phyloP scores from a whole-genome alignment of 108 stramenopile genomes.

The Fragilaria radians region DNA sequence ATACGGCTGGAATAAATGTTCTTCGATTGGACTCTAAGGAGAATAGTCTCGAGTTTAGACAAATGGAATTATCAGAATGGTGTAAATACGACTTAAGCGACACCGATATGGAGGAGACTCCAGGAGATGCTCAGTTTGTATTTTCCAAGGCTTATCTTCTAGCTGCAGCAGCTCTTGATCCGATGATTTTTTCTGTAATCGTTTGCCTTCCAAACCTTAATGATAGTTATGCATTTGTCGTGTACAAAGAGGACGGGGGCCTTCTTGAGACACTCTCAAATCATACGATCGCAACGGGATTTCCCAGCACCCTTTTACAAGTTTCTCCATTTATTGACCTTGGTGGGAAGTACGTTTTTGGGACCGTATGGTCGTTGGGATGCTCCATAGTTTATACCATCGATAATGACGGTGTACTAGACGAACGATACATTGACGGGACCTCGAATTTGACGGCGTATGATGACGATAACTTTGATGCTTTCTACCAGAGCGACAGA shows the following conservation, averaged over 20 bases:
- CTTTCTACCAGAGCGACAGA: constrained; percentile 39
- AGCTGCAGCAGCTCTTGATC: not conserved
- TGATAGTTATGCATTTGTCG: constrained; percentile 4
- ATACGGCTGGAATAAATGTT: constrained; percentile 10
- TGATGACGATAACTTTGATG: constrained; percentile 21
- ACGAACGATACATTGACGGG: not conserved
- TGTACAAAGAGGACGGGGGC: not conserved
- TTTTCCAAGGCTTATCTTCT: constrained; percentile 5
- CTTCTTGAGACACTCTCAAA: not conserved
- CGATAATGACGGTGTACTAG: not conserved
- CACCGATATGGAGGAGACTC: not conserved
- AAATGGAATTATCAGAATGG: constrained; percentile 19
- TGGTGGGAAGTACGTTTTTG: not conserved
- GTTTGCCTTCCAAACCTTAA: constrained; percentile 3
- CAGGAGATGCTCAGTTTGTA: not conserved
- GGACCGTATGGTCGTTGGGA: constrained; percentile 3
- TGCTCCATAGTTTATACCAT: constrained; percentile 6
- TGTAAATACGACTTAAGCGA: not conserved
- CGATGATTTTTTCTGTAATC: not conserved
- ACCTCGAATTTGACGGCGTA: not conserved
- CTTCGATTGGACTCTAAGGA: constrained; percentile 6
- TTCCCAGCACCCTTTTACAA: not conserved
- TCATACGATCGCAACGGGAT: not conserved
- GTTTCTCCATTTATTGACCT: not conserved
- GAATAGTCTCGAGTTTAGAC: constrained; percentile 3